Conservation (phyloP, 2,329 filamentous ascomycete species). For the Aspergillus japonicus region DNA sequence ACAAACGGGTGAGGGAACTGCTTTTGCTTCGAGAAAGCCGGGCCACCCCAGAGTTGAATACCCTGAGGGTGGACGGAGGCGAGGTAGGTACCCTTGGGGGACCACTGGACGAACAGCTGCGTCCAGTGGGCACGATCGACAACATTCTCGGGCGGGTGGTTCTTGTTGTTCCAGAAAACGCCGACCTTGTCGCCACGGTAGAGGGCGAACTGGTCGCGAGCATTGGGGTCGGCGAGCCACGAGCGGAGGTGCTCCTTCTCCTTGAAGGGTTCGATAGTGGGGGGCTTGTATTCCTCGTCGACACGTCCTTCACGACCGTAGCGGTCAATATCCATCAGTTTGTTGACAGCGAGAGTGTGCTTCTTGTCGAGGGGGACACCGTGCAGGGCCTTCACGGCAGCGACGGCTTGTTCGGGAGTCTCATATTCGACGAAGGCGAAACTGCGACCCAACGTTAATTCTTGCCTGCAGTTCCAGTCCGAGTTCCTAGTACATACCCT, state of each 20-base stretch:
- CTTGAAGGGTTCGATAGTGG: constrained; percentile 77
- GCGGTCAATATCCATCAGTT: constrained; percentile 95
- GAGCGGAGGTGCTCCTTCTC: constrained; percentile 94
- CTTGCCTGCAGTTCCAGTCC: constrained; percentile 6
- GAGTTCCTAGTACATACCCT: constrained; percentile 58
- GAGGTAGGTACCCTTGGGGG: constrained; percentile 87
- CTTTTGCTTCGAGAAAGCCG: constrained; percentile 84
- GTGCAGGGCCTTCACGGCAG: constrained; percentile 85
- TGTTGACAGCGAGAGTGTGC: constrained; percentile 94
- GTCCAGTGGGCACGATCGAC: constrained; percentile 97
- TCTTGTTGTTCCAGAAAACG: constrained; percentile 98
- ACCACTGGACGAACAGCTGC: constrained; percentile 97
- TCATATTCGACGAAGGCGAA: constrained; percentile 98
- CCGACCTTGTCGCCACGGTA: constrained; percentile 89
- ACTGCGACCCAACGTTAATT: constrained; percentile 47
- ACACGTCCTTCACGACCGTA: constrained; percentile 92
- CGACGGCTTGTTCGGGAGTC: constrained; percentile 82
- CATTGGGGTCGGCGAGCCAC: constrained; percentile 85
- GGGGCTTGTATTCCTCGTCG: constrained; percentile 83
- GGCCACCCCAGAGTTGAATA: constrained; percentile 94
- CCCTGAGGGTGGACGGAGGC: constrained; percentile 94
- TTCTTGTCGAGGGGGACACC: constrained; percentile 89
- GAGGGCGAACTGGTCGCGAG: constrained; percentile 93
- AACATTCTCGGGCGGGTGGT: constrained; percentile 79
- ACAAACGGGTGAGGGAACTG: constrained; percentile 94